Evolutionary conservation across 257 asterid species (phyloP).

Genomic region (Jacaranda copaia): DNA sequence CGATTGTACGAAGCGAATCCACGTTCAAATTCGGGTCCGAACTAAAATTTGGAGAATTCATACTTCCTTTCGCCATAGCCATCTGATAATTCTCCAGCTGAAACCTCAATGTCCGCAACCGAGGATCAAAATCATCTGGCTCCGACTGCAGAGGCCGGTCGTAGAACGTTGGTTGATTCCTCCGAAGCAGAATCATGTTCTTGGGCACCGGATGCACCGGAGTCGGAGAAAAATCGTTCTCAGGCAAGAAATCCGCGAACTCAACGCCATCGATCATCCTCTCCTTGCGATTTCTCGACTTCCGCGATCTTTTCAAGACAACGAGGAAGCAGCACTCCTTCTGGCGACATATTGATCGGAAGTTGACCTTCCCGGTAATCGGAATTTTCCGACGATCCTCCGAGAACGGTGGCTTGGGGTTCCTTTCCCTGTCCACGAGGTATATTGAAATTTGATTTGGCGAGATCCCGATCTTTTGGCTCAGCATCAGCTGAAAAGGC

Average conservation of each 20-base stretch:
- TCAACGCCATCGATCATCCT: slow-evolving; percentile 36
- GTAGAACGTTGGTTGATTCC: slow-evolving; percentile 42
- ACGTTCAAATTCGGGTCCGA: slow-evolving; percentile 18
- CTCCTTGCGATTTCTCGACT: slow-evolving; percentile 46
- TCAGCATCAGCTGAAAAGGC: slow-evolving; percentile 59
- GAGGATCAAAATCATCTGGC: slow-evolving; percentile 37
- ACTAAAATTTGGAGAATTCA: slow-evolving; percentile 15
- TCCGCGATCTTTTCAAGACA: slow-evolving; percentile 64
- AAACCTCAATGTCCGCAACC: slow-evolving; percentile 36
- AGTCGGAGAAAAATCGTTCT: slow-evolving; percentile 30
- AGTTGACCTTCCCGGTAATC: slow-evolving; percentile 64
- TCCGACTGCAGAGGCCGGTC: slow-evolving; percentile 42
- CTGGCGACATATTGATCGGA: slow-evolving; percentile 45
- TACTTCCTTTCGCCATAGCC: slow-evolving; percentile 28
- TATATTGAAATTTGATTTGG: slow-evolving; percentile 74
- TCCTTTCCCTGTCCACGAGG: slow-evolving; percentile 44
- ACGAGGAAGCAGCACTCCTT: slow-evolving; percentile 54
- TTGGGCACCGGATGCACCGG: slow-evolving; percentile 36
- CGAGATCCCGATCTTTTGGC: slow-evolving; percentile 69
- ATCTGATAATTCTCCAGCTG: slow-evolving; percentile 40
- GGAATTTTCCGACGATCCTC: slow-evolving; percentile 56
- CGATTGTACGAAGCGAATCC: slow-evolving; percentile 38
- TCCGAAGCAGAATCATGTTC: slow-evolving; percentile 52
- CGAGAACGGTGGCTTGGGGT: slow-evolving; percentile 24
- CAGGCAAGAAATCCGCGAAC: slow-evolving; percentile 34